These are phyloP conservation scores for Arctium minus DNA, from an alignment of 129 eudicot species.

Conservation along the genomic window DNA sequence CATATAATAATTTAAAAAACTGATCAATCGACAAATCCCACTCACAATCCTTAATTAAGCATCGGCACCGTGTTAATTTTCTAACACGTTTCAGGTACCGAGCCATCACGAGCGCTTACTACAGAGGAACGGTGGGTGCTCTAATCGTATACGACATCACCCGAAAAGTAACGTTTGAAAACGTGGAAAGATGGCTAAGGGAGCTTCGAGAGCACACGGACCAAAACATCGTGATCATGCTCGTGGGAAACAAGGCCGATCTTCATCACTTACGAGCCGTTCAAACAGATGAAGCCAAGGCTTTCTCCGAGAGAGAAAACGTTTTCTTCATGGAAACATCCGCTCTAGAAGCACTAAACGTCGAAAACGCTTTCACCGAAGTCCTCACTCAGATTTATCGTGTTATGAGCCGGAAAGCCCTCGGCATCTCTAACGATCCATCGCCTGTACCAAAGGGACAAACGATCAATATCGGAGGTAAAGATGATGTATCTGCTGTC, in stretches of 20 bases:
- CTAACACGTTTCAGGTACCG: conserved; percentile 17
- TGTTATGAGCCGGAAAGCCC: conserved; percentile 37
- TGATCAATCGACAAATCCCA: background rate
- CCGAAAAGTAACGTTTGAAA: conserved; percentile 33
- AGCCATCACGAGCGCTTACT: conserved; percentile 37
- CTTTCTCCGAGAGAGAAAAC: conserved; percentile 33
- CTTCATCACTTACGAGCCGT: conserved; percentile 34
- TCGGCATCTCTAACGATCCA: conserved; percentile 29
- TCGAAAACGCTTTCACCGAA: conserved; percentile 42
- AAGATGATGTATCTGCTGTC: conserved; percentile 45
- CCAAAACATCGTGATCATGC: conserved; percentile 41
- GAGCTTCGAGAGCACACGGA: conserved; percentile 45
- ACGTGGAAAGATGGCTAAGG: conserved; percentile 39
- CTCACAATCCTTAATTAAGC: background rate
- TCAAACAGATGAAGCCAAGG: conserved; percentile 28
- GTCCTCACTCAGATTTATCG: conserved; percentile 38
- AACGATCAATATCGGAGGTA: conserved; percentile 35
- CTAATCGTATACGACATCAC: conserved; percentile 36
- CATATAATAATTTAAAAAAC: background rate
- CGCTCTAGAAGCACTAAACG: conserved; percentile 40
- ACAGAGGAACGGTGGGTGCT: conserved; percentile 40
- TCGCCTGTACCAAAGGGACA: conserved; percentile 39
- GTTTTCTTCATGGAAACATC: conserved; percentile 47
- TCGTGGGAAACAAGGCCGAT: conserved; percentile 47
- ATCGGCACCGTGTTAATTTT: background rate